These are phyloP conservation scores for Metschnikowia rubicola DNA, from an alignment of 805 yeast species.

Conservation along the genomic window DNA sequence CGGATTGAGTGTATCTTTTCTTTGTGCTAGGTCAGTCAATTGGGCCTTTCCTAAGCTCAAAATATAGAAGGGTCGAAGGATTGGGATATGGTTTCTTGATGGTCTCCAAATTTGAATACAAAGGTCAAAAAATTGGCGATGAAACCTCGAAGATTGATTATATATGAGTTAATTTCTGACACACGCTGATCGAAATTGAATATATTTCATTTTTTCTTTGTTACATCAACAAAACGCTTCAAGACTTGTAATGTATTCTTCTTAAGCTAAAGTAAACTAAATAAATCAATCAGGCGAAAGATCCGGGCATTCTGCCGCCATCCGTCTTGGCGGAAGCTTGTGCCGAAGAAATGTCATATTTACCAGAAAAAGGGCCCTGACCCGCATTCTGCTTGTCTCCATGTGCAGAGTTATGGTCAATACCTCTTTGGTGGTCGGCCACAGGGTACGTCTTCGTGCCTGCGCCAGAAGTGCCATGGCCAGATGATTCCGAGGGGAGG, in stretches of 20 bases:
- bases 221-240: neutral
- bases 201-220: neutral
- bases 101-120: too few relatives aligned
- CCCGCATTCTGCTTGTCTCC: neutral
- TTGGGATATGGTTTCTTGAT: too few relatives aligned
- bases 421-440: neutral
- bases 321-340: conserved; percentile 2
- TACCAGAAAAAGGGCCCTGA: conserved; percentile 3
- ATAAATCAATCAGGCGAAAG: conserved; percentile 3
- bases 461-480: neutral
- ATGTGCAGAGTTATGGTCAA: neutral
- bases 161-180: too few relatives aligned
- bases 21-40: too few relatives aligned
- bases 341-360: conserved; percentile 4
- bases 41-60: too few relatives aligned
- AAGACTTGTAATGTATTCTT: neutral
- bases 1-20: too few relatives aligned
- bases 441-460: neutral
- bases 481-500: neutral
- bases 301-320: conserved; percentile 9
- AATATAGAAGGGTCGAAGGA: too few relatives aligned
- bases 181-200: too few relatives aligned
- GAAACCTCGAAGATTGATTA: too few relatives aligned
- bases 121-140: too few relatives aligned
- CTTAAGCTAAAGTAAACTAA: too few relatives aligned